Conservation (phyloP, 345 rosid genomes). For the Dipteronia sinensis region DNA sequence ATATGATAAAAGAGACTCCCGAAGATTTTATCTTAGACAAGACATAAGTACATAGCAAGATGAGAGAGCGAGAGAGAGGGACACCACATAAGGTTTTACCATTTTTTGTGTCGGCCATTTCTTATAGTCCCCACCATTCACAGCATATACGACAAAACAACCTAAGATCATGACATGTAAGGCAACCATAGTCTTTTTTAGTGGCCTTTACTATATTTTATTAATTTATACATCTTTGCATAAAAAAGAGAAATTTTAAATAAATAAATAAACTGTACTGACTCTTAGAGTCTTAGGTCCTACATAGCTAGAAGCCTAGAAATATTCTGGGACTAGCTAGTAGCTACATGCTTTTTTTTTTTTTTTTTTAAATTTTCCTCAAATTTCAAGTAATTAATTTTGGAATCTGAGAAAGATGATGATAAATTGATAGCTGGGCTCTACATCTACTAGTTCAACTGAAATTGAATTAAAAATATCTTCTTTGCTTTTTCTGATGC, state of each 20-base stretch:
- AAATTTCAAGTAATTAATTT: not conserved
- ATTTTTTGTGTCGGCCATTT: slow-evolving; percentile 49
- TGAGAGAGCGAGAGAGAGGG: slow-evolving; percentile 14
- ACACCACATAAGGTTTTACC: slow-evolving; percentile 36
- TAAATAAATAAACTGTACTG: not conserved
- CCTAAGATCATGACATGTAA: not conserved
- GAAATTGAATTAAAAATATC: too few species aligned
- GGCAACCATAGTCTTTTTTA: not conserved
- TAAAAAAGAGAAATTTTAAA: too few species aligned
- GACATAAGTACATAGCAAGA: too few species aligned
- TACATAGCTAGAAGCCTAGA: not conserved
- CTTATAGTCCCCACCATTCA: slow-evolving; percentile 22
- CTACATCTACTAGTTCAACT: too few species aligned
- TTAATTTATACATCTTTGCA: not conserved
- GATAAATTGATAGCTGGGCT: not conserved
- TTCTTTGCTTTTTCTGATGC: not conserved
- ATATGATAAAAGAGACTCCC: not conserved
- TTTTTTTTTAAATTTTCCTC: not conserved
- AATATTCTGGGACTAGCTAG: not conserved
- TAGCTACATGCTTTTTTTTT: not conserved
- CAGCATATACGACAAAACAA: slow-evolving; percentile 14
- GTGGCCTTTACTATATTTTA: not conserved
- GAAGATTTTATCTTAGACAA: too few species aligned
- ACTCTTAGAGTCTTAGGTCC: not conserved
- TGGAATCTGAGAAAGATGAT: not conserved